Conservation (phyloP, 2,329 filamentous ascomycete species). For the Diaporthe sp. region DNA sequence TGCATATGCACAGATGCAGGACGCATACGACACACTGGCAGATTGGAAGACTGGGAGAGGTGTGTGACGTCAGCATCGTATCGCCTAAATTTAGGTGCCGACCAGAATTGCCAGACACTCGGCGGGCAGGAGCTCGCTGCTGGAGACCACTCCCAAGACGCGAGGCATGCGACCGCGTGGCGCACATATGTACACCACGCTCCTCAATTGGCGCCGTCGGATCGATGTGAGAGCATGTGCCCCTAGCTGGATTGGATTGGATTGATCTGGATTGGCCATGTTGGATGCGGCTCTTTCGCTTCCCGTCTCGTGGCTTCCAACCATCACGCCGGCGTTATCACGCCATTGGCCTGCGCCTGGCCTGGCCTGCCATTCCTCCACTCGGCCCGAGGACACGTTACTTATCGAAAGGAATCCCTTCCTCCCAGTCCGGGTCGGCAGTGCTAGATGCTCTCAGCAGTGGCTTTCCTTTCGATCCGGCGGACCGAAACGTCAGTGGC, state of each 20-base stretch:
- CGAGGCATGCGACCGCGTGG: background rate
- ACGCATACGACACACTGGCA: background rate
- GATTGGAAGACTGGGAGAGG: background rate
- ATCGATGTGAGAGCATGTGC: background rate
- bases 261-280: background rate
- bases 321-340: background rate
- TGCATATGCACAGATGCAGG: conserved; percentile 6
- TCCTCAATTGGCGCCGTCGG: background rate
- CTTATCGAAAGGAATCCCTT: background rate
- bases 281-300: conserved; percentile 27
- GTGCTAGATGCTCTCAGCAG: background rate
- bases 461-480: background rate
- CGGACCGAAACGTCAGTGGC: background rate
- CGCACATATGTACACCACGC: background rate
- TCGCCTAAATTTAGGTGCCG: conserved; percentile 30
- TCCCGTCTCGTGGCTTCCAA: background rate
- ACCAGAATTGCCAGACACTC: background rate
- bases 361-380: background rate
- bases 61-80: conserved; percentile 22
- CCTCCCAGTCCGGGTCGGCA: background rate
- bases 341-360: background rate
- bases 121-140: background rate
- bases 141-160: background rate
- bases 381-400: background rate
- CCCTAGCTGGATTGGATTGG: background rate